A percentile compares a stretch with the other conserved stretches of the same genome.
phyloP scores from a whole-genome alignment of 768 basidiomycete genomes.

The Wakefieldia striispora region DNA sequence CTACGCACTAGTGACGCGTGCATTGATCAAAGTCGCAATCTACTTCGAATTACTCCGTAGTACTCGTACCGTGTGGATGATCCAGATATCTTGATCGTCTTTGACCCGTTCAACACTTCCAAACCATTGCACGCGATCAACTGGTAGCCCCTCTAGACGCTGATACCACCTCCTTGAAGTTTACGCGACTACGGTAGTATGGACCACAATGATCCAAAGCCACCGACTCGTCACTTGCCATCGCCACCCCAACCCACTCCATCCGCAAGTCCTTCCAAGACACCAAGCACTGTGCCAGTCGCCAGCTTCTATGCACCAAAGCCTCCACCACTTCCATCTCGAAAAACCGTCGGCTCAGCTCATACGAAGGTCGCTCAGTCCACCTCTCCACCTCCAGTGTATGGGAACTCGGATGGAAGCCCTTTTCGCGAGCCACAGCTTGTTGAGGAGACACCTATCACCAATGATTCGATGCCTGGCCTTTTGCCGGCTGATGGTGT shows the following conservation, averaged over 20 bases:
- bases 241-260: conserved; percentile 46
- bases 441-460: conserved; percentile 41
- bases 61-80: conserved; percentile 10
- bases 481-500: conserved; percentile 37
- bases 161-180: conserved; percentile 9
- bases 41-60: conserved; percentile 6
- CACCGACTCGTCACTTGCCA: conserved; percentile 28
- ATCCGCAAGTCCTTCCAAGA: conserved; percentile 31
- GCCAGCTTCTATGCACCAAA: conserved; percentile 29
- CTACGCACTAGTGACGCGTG: conserved; percentile 23
- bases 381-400: conserved; percentile 27
- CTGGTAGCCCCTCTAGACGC: neutral
- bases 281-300: conserved; percentile 26
- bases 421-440: conserved; percentile 57
- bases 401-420: conserved; percentile 20
- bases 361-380: conserved; percentile 35
- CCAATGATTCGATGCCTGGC: conserved; percentile 35
- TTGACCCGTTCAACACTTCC: neutral
- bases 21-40: conserved; percentile 24
- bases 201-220: conserved; percentile 48
- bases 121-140: conserved; percentile 5
- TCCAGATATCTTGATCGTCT: conserved; percentile 18
- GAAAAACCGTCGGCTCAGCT: conserved; percentile 35
- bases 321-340: conserved; percentile 37
- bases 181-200: conserved; percentile 29